Evolutionary conservation across 2,329 filamentous ascomycete species (phyloP).

Genomic region (Diplodia seriata): DNA sequence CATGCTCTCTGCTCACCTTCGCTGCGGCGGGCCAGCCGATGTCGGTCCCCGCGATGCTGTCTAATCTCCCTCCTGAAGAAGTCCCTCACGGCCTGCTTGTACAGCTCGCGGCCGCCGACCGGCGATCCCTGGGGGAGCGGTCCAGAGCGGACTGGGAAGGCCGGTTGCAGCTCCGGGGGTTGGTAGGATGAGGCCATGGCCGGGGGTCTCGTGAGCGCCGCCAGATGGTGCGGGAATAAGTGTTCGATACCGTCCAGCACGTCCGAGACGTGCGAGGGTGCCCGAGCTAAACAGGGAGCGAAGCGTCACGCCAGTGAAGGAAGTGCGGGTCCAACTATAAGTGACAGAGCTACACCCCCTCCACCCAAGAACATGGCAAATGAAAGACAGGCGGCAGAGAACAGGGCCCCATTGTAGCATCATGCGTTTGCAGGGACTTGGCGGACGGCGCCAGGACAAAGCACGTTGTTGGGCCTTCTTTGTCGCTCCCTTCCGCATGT

Average conservation of each 20-base stretch:
- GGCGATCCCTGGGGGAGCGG: neutral
- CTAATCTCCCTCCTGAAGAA: neutral
- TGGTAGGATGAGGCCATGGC: too few species aligned
- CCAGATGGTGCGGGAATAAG: neutral
- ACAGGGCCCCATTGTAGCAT: neutral
- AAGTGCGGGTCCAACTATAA: neutral
- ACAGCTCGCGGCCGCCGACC: conserved; percentile 17
- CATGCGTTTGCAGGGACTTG: conserved; percentile 4
- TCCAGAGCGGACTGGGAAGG: neutral
- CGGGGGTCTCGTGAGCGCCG: neutral
- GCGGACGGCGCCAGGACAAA: neutral
- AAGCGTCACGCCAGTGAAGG: neutral
- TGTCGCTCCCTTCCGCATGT: conserved; percentile 12
- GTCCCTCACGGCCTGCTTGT: neutral
- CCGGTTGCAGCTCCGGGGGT: neutral
- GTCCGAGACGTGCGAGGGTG: neutral
- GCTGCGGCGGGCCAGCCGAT: neutral
- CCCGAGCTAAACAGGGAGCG: conserved; percentile 24
- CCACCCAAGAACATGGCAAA: neutral
- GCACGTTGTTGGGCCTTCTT: conserved; percentile 1
- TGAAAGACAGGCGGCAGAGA: neutral
- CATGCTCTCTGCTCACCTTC: conserved; percentile 3
- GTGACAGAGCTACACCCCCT: neutral
- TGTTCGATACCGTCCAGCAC: neutral
- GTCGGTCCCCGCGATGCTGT: neutral